phyloP scores from a whole-genome alignment of 2,329 filamentous ascomycete species.

The Paraphaeosphaeria sporulosa region DNA sequence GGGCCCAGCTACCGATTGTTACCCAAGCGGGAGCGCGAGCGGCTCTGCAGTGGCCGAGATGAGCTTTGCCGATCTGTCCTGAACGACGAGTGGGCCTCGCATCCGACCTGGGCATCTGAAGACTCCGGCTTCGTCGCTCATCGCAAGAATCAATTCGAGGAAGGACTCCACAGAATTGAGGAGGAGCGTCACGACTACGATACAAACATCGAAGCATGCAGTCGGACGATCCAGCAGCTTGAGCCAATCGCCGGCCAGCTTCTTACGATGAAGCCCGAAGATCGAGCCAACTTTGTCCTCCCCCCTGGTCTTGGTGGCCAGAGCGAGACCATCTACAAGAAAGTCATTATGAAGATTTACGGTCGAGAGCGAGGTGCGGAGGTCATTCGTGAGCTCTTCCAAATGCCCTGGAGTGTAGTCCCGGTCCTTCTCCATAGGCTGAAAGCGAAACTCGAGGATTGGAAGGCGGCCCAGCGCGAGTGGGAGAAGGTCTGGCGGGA shows the following conservation, averaged over 20 bases:
- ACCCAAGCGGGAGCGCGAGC: slow-evolving; percentile 87
- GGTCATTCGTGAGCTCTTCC: slow-evolving; percentile 87
- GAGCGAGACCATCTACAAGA: slow-evolving; percentile 95
- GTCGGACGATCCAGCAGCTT: slow-evolving; percentile 93
- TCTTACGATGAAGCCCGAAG: slow-evolving; percentile 74
- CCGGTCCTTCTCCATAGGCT: slow-evolving; percentile 87
- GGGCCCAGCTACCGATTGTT: slow-evolving; percentile 94
- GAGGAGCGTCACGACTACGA: slow-evolving; percentile 99
- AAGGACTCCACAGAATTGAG: slow-evolving; percentile 93
- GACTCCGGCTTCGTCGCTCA: slow-evolving; percentile 98
- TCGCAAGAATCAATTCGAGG: slow-evolving; percentile 94
- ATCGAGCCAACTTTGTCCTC: slow-evolving; percentile 78
- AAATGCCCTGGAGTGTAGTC: slow-evolving; percentile 82
- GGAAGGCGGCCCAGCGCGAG: slow-evolving; percentile 94
- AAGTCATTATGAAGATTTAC: slow-evolving; percentile 97
- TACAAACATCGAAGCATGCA: slow-evolving; percentile 95
- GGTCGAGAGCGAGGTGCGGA: slow-evolving; percentile 82
- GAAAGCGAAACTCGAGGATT: slow-evolving; percentile 97
- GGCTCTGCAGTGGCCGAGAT: slow-evolving; percentile 91
- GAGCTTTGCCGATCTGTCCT: slow-evolving; percentile 92
- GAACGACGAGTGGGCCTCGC: slow-evolving; percentile 98
- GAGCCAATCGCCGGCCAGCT: slow-evolving; percentile 94
- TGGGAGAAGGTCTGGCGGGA: slow-evolving; percentile 99
- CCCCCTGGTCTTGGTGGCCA: slow-evolving; percentile 86
- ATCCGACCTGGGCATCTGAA: slow-evolving; percentile 98